These are phyloP conservation scores for Camelina hispida DNA, from an alignment of 345 rosid genomes.

Conservation along the genomic window DNA sequence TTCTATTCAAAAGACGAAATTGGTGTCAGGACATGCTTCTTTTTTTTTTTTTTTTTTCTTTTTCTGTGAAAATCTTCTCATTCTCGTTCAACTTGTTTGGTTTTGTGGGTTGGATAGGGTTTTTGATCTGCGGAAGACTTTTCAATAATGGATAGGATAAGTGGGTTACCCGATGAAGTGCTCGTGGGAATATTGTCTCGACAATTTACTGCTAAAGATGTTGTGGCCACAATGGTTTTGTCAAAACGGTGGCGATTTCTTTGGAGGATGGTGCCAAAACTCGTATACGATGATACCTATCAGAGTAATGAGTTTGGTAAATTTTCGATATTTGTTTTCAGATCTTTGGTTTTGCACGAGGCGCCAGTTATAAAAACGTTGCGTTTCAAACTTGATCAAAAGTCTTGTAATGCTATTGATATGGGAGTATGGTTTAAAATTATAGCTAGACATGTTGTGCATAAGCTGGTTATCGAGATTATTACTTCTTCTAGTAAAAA, in stretches of 20 bases:
- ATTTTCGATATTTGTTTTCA: background rate
- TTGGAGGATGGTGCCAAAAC: conserved; percentile 32
- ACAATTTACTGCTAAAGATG: background rate
- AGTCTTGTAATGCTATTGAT: background rate
- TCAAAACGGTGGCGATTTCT: background rate
- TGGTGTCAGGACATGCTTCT: no score
- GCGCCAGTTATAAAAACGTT: background rate
- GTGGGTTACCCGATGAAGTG: no score
- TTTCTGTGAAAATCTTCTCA: no score
- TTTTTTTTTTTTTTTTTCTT: no score
- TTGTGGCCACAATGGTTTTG: background rate
- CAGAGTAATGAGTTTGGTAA: background rate
- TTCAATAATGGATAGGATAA: conserved; percentile 1
- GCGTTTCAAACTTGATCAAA: background rate
- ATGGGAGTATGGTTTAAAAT: background rate
- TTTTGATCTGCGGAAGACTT: no score
- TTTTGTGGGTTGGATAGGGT: no score
- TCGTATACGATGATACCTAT: background rate
- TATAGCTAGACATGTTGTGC: background rate
- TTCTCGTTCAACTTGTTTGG: no score
- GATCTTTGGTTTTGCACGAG: background rate
- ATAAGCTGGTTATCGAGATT: background rate
- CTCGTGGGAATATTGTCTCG: background rate
- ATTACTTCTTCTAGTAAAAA: background rate
- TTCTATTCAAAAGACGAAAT: no score